Base-by-base conservation (phyloP, 805 yeast genomes). In the Wickerhamiella azyma region DNA sequence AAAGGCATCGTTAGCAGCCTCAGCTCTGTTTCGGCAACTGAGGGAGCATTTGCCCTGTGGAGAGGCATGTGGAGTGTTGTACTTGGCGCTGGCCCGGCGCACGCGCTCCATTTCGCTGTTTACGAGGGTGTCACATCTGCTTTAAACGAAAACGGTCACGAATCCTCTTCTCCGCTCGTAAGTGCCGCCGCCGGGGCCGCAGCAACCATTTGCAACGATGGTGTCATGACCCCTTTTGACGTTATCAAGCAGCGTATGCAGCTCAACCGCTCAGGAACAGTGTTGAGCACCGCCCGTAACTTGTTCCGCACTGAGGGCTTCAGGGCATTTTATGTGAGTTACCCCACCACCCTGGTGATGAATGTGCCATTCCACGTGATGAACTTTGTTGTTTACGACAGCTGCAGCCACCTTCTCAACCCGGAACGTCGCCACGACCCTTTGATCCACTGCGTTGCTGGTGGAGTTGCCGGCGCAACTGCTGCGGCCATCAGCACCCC, bases 61-160 rank as follows among this genome's bases (percentile, higher is more conserved):
- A 72, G 94, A 59, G 98, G 98, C 46, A 84, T 89, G 14, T 79
- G 85, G 19, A 82, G 95, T 1, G 94, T 92, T 49, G 79, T 86
- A 2, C 60, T 89, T 50, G 98, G 98, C 33, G 96, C 98, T n/a
- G 98, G 98, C 6, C 98, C 98, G 2, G 96, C 97, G 2, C 98
- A 89, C 66, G 97, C 97, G 3, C 81, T 92, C 6, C 89, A 92
- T 65, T 89, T 86, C 61, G 79, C 88, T n/a, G 94, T 92, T 3
- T 92, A 86, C 63, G 98, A 89, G 64, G 71, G 77, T 43, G 72
- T 86, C 41, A 81, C 82, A 59, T 76, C 81, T 7, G 59, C 70
- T 10, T 63, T 81, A 42, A 57, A 59, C 50, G 53, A 48, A 18
- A 59, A 59, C 39, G 72, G 68, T 37, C 72, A 69, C 55, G 61